Conservation (phyloP, 1,284 basidiomycete genomes). For the Ustilago esculenta region DNA sequence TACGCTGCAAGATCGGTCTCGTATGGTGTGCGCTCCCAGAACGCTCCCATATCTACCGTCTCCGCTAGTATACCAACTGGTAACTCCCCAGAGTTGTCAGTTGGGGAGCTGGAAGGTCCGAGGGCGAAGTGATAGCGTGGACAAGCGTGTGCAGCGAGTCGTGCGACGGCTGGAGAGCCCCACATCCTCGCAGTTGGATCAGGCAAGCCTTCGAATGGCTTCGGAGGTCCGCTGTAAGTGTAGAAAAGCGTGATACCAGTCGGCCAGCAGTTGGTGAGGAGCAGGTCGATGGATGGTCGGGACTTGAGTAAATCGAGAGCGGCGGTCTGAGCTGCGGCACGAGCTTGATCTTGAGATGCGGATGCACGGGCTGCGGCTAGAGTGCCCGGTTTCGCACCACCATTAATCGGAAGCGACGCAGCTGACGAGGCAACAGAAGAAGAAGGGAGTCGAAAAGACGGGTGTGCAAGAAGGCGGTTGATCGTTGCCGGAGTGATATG, state of each 20-base stretch:
- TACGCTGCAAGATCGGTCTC: constrained; percentile 30
- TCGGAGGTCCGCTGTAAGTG: constrained; percentile 1
- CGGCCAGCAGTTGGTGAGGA: constrained; percentile 61
- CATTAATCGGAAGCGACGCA: not conserved
- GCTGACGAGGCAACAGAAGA: not conserved
- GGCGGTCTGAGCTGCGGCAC: constrained; percentile 12
- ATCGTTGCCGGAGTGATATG: constrained; percentile 34
- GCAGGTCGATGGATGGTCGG: constrained; percentile 55
- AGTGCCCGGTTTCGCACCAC: constrained; percentile 34
- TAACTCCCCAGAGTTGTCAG: no score
- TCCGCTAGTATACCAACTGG: constrained; percentile 34
- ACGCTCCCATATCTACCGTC: constrained; percentile 44
- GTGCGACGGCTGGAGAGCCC: constrained; percentile 55
- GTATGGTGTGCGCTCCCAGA: constrained; percentile 64
- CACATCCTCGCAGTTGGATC: constrained; percentile 46
- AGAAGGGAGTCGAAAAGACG: constrained; percentile 31
- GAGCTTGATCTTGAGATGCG: constrained; percentile 20
- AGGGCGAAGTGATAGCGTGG: constrained; percentile 62
- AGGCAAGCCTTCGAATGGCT: constrained; percentile 30
- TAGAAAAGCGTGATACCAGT: constrained; percentile 50
- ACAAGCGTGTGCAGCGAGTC: constrained; percentile 35
- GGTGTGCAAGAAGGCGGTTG: constrained; percentile 32
- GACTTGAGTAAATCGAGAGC: constrained; percentile 14
- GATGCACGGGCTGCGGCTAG: constrained; percentile 46
- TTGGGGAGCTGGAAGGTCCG: constrained; percentile 20